Base-by-base conservation (phyloP, 108 stramenopile species). In the Skeletonema potamos region DNA sequence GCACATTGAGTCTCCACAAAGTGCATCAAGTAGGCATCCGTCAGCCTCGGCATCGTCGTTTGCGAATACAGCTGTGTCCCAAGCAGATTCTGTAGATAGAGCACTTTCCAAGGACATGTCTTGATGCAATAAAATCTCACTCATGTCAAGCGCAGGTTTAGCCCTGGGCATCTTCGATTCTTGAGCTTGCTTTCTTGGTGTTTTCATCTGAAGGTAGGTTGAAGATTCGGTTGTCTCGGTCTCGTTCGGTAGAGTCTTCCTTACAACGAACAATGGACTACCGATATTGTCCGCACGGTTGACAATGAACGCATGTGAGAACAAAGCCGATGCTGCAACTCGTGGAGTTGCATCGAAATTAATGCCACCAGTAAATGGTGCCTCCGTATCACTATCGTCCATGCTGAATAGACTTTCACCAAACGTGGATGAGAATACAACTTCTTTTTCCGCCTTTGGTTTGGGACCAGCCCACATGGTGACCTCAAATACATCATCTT, bases 261-360 rank as follows among this genome's bases (percentile, higher is more conserved):
- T 72, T 10, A 37, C 55, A 15, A 72, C 77, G 44, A 79, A 79
- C 54, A 79, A 46, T 18, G 77, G 77, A 44, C 77, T 79, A n/a
- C 67, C 64, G 3, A 66, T 71, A 29, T 64, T 32, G 59, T 33
- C 59, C 10, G 18, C 54, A 11, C 44, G 27, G 30, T 79, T 70
- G 11, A 79, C 77, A 4, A 79, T 27, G 54, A 79, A 79, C 27
- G 77, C 77, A 37, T 72, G 70, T 20, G 77, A 72, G 62, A 79
- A 79, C 59, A 72, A 68, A 20, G 70, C 70, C 0, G 77, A 67
- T 17, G 60, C 36, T 24, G 77, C 58, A 62, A 67, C 60, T 54
- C 68, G 44, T 39, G 68, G 66, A 15, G 46, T 55, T 15, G 62
- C 66, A 24, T 70, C 58, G 30, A 79, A 79, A 36, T 79, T 79